These are phyloP conservation scores for Kwoniella sp. DNA, from an alignment of 768 basidiomycete genomes.

Conservation along the genomic window DNA sequence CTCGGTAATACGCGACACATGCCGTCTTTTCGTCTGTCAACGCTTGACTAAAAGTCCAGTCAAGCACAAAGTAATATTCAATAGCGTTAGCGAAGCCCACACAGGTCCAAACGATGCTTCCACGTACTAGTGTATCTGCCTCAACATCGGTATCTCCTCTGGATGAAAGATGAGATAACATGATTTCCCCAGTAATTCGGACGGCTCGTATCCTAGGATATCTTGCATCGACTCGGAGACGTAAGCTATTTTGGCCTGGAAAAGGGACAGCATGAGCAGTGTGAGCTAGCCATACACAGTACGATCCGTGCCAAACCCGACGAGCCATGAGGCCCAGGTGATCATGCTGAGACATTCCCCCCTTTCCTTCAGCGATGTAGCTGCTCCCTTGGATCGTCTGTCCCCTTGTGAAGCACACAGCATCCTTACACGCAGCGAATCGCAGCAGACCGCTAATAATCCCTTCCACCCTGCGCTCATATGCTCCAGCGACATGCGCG, in stretches of 20 bases:
- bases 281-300: too few species aligned
- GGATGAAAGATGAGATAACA: conserved; percentile 42
- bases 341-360: too few species aligned
- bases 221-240: conserved; percentile 44
- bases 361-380: too few species aligned
- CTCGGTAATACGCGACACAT: conserved; percentile 34
- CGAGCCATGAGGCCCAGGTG: neutral
- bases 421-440: neutral
- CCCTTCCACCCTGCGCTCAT: too few species aligned
- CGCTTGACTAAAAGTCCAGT: conserved; percentile 29
- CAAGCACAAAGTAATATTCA: too few species aligned
- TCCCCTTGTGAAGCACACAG: too few species aligned
- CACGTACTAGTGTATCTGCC: conserved; percentile 44
- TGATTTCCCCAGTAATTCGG: conserved; percentile 36
- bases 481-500: neutral
- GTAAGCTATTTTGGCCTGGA: conserved; percentile 31
- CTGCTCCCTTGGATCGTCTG: too few species aligned
- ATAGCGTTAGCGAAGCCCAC: neutral
- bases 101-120: neutral
- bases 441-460: too few species aligned
- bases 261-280: too few species aligned
- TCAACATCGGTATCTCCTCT: conserved; percentile 37
- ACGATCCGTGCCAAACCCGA: neutral
- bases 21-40: conserved; percentile 36
- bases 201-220: conserved; percentile 43